Base-by-base conservation (phyloP, 495 filamentous ascomycete genomes). In the Hyaloscypha variabilis region DNA sequence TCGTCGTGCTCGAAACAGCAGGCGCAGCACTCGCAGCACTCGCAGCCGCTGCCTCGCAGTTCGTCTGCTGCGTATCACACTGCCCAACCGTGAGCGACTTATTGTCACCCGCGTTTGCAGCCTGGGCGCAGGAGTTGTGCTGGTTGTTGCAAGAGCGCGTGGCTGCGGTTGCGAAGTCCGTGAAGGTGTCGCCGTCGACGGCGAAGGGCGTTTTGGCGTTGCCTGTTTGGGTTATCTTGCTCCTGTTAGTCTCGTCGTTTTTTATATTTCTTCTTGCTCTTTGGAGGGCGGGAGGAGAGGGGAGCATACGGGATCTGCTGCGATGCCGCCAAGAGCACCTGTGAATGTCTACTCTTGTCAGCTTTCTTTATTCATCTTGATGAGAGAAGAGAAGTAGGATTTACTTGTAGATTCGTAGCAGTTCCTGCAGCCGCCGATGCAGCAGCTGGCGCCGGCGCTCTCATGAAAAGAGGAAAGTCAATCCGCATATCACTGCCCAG, bases 51-150 rank as follows among this genome's bases (percentile, higher is more conserved):
- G 25, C 51, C 8, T 25, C 8, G 26, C 26, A 62, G 49, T 62
- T 49, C 58, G 67, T 57, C 70, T 81, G 71, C 74, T 83, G 82
- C 6, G 74, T 62, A 14, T 79, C 79, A 73, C 82, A 84, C 73
- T 84, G 77, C 5, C 64, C 67, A 8, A 77, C 75, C 62, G 76
- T 74, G 21, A 64, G n/a, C 65, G 17, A 49, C 24, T 50, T 49
- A 64, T 78, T 28, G 60, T 73, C 69, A 25, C 80, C 78, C 26
- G 74, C 65, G 75, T 85, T 83, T 64, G 81, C 82, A 2, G 77
- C 77, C 70, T 82, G 77, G 64, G 82, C 77, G 74, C 82, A 85
- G 11, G 76, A 76, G 72, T 84, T 85, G 75, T 83, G 79, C 70
- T 85, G 82, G n/a, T 82, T 72, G 62, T 78, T 76, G 73, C 82